Percentiles rank a stretch among this genome's conserved stretches.
Evolutionary conservation across 768 basidiomycete genomes (phyloP).

Genomic region (Lentinula sp.): DNA sequence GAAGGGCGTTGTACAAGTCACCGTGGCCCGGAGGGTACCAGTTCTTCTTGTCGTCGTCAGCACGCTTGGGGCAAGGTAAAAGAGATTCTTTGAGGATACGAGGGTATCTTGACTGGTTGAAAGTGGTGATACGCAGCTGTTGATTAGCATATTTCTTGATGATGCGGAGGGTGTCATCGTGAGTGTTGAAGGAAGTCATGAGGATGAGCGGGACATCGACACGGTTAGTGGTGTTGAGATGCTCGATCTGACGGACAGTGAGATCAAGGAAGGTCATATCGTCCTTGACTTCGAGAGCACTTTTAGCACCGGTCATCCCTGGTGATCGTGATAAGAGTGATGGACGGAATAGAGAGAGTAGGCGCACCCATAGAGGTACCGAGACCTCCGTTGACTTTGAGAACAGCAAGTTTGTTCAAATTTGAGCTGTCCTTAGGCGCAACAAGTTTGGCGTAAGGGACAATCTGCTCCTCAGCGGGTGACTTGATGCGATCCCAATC

Average conservation of each 20-base stretch:
- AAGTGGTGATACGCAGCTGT: conserved; percentile 86
- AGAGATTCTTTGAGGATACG: conserved; percentile 87
- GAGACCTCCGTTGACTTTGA: conserved; percentile 93
- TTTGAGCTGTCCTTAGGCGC: conserved; percentile 51
- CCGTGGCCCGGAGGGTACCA: conserved; percentile 99
- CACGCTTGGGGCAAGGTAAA: conserved; percentile 74
- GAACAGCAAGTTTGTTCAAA: conserved; percentile 89
- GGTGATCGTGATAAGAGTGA: conserved; percentile 1
- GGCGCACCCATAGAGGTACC: conserved; percentile 81
- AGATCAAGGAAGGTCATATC: conserved; percentile 98
- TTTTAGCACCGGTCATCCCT: conserved; percentile 87
- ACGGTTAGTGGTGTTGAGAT: conserved; percentile 78
- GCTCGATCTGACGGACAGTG: conserved; percentile 91
- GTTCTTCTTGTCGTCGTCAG: conserved; percentile 72
- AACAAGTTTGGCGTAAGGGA: conserved; percentile 73
- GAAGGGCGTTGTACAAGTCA: conserved; percentile 89
- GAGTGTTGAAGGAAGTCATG: conserved; percentile 97
- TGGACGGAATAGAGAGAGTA: background rate
- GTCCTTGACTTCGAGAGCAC: conserved; percentile 92
- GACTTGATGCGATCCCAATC: conserved; percentile 89
- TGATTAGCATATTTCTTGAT: conserved; percentile 97
- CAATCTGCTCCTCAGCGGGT: conserved; percentile 79
- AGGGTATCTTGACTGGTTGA: conserved; percentile 94
- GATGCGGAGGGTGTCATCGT: conserved; percentile 92
- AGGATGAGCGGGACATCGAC: conserved; percentile 96